A percentile compares a stretch with the other conserved stretches of the same genome.
These are phyloP conservation scores for Amaranthus palmeri DNA, from an alignment of 148 eudicot genomes.

Conservation along the genomic window DNA sequence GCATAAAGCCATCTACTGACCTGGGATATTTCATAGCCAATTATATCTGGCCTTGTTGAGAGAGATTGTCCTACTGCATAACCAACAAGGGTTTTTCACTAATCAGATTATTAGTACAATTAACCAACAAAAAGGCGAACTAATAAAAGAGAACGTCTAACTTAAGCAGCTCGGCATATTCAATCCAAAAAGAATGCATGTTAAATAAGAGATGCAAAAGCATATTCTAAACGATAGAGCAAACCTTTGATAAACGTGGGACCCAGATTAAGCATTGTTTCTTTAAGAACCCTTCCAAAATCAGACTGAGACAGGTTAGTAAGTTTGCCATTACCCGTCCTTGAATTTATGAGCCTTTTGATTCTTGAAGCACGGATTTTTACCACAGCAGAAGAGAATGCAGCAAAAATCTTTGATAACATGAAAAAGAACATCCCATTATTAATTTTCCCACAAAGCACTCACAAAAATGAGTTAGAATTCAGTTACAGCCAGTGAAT, in stretches of 20 bases:
- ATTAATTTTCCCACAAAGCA: constrained; percentile 8
- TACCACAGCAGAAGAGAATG: constrained; percentile 77
- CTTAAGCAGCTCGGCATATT: background rate
- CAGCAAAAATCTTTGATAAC: constrained; percentile 54
- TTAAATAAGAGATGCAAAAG: background rate
- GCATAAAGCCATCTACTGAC: constrained; percentile 31
- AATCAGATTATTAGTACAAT: background rate
- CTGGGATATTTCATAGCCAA: constrained; percentile 76
- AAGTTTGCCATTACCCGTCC: constrained; percentile 27
- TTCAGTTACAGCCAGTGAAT: no score
- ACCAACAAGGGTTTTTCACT: constrained; percentile 22
- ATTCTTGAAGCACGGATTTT: constrained; percentile 51
- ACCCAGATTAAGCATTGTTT: constrained; percentile 74
- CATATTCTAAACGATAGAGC: constrained; percentile 7
- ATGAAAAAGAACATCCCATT: constrained; percentile 16
- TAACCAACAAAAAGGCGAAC: background rate
- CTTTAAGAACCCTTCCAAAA: constrained; percentile 76
- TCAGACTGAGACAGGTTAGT: constrained; percentile 39
- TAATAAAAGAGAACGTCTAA: background rate
- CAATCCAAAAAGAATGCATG: background rate
- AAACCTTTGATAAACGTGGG: constrained; percentile 93
- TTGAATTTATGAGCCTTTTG: constrained; percentile 29
- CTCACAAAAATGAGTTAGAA: background rate
- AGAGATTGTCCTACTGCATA: constrained; percentile 97
- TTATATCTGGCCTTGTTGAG: constrained; percentile 94